A percentile compares a stretch with the other conserved stretches of the same genome.
Conservation (phyloP, 1,139 yeast genomes). For the Taphrina wiesneri region DNA sequence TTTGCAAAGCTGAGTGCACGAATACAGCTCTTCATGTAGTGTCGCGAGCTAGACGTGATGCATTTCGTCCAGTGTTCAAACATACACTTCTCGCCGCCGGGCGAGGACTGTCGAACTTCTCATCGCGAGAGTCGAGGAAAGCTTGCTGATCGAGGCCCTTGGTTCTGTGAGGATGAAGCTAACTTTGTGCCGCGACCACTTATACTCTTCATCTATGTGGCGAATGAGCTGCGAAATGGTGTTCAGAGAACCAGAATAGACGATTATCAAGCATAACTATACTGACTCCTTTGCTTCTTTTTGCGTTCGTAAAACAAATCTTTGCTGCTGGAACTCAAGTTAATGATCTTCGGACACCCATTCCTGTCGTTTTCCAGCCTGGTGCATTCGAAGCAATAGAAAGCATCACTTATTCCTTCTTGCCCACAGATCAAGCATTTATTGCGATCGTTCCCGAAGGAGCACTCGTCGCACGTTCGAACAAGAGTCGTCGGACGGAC, state of each 20-base stretch:
- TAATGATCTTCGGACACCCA: constrained; percentile 86
- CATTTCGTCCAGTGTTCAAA: too few species aligned
- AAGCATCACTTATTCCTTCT: constrained; percentile 59
- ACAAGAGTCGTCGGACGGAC: constrained; percentile 76
- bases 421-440: constrained; percentile 76
- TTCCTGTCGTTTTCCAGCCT: constrained; percentile 77
- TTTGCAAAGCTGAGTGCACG: too few species aligned
- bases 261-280: constrained; percentile 9
- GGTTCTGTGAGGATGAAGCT: too few species aligned
- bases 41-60: too few species aligned
- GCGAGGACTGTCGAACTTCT: too few species aligned
- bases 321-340: constrained; percentile 72
- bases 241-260: background rate
- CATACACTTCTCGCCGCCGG: too few species aligned
- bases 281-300: constrained; percentile 42
- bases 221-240: background rate
- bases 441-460: constrained; percentile 64
- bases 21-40: too few species aligned
- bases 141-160: too few species aligned
- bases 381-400: constrained; percentile 85
- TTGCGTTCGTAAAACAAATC: constrained; percentile 67
- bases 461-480: constrained; percentile 80
- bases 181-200: too few species aligned
- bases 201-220: background rate
- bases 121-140: too few species aligned